Percentiles rank a stretch among this genome's conserved stretches.
Conservation (phyloP, 768 basidiomycete genomes). For the Pisolithus albus region DNA sequence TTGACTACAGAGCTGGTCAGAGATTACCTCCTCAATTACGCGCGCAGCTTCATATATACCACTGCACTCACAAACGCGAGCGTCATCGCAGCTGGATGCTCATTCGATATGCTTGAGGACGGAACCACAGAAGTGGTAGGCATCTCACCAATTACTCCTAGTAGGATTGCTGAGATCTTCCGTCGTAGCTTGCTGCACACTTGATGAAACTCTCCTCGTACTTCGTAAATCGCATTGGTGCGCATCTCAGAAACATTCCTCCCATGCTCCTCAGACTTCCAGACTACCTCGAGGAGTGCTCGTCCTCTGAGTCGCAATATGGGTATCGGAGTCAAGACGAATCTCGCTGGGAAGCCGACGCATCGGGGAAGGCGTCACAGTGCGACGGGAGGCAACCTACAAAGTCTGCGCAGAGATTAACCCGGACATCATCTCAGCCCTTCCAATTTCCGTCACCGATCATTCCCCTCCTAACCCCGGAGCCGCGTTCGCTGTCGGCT, state of each 20-base stretch:
- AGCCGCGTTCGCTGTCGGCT: slow-evolving; percentile 68
- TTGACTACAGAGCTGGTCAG: slow-evolving; percentile 66
- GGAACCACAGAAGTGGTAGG: slow-evolving; percentile 52
- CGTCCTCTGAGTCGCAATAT: neutral
- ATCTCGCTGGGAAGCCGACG: slow-evolving; percentile 7
- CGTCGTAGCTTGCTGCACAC: slow-evolving; percentile 21
- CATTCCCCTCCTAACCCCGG: slow-evolving; percentile 73
- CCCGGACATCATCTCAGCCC: neutral
- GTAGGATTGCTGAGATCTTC: slow-evolving; percentile 15
- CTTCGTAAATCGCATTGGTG: slow-evolving; percentile 29
- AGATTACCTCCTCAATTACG: slow-evolving; percentile 88
- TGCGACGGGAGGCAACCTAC: neutral
- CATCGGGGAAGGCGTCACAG: neutral
- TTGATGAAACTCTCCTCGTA: slow-evolving; percentile 19
- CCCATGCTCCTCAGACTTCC: slow-evolving; percentile 21
- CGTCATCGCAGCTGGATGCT: slow-evolving; percentile 66
- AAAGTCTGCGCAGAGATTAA: neutral
- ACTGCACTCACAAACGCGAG: slow-evolving; percentile 76
- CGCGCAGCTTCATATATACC: slow-evolving; percentile 85
- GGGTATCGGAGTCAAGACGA: neutral
- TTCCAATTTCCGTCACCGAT: slow-evolving; percentile 56
- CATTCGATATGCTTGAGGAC: slow-evolving; percentile 71
- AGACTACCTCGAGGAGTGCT: slow-evolving; percentile 8
- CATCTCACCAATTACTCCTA: neutral
- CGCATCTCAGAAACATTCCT: slow-evolving; percentile 24